A percentile compares a stretch with the other conserved stretches of the same genome.
These are phyloP conservation scores for Elsinoe arachidis DNA, from an alignment of 2,329 filamentous ascomycete genomes.

Conservation along the genomic window DNA sequence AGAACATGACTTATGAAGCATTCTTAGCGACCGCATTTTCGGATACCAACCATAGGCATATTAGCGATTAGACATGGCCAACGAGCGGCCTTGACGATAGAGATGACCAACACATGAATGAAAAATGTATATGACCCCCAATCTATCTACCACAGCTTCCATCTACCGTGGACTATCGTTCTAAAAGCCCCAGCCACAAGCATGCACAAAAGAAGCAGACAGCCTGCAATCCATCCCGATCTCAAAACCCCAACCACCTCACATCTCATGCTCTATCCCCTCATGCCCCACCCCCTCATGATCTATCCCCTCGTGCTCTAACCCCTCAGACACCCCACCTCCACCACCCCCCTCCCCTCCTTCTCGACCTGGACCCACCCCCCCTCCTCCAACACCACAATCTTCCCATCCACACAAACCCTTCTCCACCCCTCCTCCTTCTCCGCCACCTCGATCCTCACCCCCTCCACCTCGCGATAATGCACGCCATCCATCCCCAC, in stretches of 20 bases:
- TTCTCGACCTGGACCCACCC: constrained; percentile 62
- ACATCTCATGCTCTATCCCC: not conserved
- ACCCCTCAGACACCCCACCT: constrained; percentile 24
- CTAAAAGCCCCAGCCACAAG: not conserved
- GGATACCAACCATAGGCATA: too few relatives aligned
- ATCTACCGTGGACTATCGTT: not conserved
- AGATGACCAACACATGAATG: not conserved
- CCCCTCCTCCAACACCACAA: constrained; percentile 61
- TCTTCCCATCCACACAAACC: constrained; percentile 86
- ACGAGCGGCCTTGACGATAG: not conserved
- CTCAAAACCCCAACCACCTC: too few relatives aligned
- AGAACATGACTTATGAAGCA: too few relatives aligned
- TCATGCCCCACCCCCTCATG: constrained; percentile 25
- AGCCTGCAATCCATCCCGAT: too few relatives aligned
- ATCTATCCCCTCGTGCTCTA: not conserved
- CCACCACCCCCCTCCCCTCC: constrained; percentile 34
- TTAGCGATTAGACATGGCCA: not conserved
- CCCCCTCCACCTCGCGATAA: constrained; percentile 61
- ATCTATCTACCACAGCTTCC: not conserved
- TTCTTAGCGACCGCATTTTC: too few relatives aligned
- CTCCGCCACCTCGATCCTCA: constrained; percentile 60
- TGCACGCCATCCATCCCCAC: constrained; percentile 49
- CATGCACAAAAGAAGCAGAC: not conserved
- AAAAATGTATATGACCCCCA: not conserved
- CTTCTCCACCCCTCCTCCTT: constrained; percentile 68